These are phyloP conservation scores for Davidsoniella australis DNA, from an alignment of 2,329 filamentous ascomycete genomes.

Conservation along the genomic window DNA sequence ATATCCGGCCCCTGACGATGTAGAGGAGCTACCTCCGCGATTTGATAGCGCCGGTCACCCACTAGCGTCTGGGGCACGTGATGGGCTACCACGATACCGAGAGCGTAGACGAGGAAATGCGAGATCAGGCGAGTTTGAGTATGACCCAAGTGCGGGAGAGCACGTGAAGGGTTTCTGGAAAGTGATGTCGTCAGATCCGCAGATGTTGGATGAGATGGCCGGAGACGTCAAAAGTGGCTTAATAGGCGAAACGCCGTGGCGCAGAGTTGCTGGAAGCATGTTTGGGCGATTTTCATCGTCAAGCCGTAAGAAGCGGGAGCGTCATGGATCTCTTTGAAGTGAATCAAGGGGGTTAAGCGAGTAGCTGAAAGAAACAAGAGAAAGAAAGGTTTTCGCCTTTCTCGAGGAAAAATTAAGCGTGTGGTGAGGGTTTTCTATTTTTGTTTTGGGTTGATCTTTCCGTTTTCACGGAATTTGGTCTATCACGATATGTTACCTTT, in stretches of 20 bases:
- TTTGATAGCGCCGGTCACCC: slow-evolving; percentile 29
- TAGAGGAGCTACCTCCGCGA: slow-evolving; percentile 30
- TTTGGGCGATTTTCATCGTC: background rate
- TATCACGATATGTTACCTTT: no score
- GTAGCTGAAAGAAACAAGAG: no score
- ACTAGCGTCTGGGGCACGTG: slow-evolving; percentile 15
- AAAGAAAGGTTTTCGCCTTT: no score
- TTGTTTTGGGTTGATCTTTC: no score
- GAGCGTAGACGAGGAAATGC: background rate
- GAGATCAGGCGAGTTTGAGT: background rate
- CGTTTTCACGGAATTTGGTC: no score
- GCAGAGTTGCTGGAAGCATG: background rate
- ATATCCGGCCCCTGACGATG: slow-evolving; percentile 15
- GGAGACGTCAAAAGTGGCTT: background rate
- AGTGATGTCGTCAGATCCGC: background rate
- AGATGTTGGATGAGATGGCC: background rate
- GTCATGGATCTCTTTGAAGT: no score
- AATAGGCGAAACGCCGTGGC: background rate
- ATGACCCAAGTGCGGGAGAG: background rate
- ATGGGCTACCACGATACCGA: background rate
- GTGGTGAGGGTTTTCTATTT: no score
- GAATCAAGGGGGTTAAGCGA: no score
- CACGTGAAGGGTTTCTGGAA: background rate
- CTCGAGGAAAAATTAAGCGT: no score
- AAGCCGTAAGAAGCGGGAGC: no score